Evolutionary conservation across 306 rosid species (phyloP), one percentile per base, ranked within the genome.

Genomic region (Sphenostylis stenocarpa): DNA sequence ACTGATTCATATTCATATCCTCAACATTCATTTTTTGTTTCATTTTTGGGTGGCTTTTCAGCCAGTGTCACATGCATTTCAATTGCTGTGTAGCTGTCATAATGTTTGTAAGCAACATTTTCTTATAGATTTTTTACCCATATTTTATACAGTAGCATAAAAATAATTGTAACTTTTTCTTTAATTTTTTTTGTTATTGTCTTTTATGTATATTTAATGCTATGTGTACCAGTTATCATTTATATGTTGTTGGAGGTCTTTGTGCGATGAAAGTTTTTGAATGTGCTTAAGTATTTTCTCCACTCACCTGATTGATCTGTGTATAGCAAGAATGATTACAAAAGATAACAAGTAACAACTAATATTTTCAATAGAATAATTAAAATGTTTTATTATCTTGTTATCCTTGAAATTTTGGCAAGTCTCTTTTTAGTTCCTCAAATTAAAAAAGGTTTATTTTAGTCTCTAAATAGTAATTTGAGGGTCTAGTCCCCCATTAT

Each of bases 141-240:
- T 69, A 39, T 21, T 31, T 39, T 39, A 39, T 49, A 58, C 67
- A 48, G 17, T 63, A 29, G 69, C 19, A 3, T 64, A 64, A 64
- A 79, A 47, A 70, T 79, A 72, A 39, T 11, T 9, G 53, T 24
- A 71, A 79, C 47, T 70, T 51, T 29, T 14, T 57, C 29, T 77
- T 78, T n/a, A 13, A n/a, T 36, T 24, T 57, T 78, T 70, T 71
- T 70, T 39, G 7, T 36, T 71, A 4, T 70, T 70, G 21, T 29
- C 26, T 55, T 77, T 58, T 38, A 24, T 52, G 16, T 38, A 34
- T 64, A 12, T 62, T 20, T 12, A 51, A 75, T 17, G 24, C 79
- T 34, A 62, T 47, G 53, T 45, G 29, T 47, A 31, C 11, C 41
- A 7, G 41, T 36, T 36, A 36, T 23, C 21, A 34, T 63, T 39